Evolutionary conservation across 495 filamentous ascomycete genomes (phyloP), one percentile per base, ranked within the genome.

Genomic region (Aspergillus hancockii): DNA sequence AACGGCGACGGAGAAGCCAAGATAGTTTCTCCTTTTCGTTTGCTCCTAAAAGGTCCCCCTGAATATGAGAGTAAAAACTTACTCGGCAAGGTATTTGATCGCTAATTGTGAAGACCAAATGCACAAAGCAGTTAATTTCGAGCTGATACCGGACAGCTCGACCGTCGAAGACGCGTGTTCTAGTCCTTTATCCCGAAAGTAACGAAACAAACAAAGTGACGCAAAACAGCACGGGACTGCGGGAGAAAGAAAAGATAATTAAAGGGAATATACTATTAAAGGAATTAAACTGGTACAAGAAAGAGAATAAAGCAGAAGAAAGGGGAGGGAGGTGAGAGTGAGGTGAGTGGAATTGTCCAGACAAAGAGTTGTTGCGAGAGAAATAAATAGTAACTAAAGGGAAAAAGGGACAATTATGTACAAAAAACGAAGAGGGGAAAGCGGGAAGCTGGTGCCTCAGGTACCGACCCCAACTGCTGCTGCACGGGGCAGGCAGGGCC

Each of bases 291-390:
- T 55, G 57, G 58, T 63, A 67, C 70, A 63, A 70, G 58, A 65
- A 60, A 60, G 60, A 59, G 67, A 66, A 67, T 59, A 63, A 63
- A 61, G 56, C 61, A 63, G 68, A 61, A 66, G 62, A 64, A 64
- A 25, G 60, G 36, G 61, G 52, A 54, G 52, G 57, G 49, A 25
- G 60, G 36, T 59, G 52, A 54, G 52, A 58, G 49, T 50, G 57
- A 64, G 60, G 61, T 52, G n/a, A 49, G 62, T 69, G 32, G 34
- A n/a, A 51, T 31, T 38, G 31, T n/a, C 34, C 25, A 32, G 34
- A 30, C 12, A 49, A 51, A 22, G 36, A 30, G 47, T 22, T 16
- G 14, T 32, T 22, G n/a, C 21, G 19, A 18, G 50, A 14, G 49
- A n/a, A 52, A 12, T 8, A 23, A 45, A 21, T 19, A 45, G n/a